phyloP scores from a whole-genome alignment of 306 rosid genomes.

The Amphicarpaea edgeworthii region DNA sequence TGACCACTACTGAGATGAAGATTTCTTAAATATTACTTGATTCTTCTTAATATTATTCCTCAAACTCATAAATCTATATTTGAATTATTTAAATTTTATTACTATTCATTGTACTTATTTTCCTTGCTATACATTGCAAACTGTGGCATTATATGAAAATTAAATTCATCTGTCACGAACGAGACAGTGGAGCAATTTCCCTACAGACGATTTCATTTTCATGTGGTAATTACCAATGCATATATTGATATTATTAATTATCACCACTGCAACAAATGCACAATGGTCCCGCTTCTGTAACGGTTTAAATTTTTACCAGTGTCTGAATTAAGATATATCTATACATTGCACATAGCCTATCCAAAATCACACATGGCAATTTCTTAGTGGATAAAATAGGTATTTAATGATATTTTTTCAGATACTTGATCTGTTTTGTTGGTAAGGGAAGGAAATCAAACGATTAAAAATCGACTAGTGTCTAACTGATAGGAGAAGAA shows the following conservation, averaged over 20 bases:
- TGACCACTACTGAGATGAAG: background rate
- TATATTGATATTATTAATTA: background rate
- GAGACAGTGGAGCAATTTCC: background rate
- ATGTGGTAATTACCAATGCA: background rate
- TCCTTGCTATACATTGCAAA: background rate
- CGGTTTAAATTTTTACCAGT: background rate
- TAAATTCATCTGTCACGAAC: background rate
- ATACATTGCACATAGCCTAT: background rate
- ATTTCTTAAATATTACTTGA: background rate
- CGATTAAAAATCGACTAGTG: background rate
- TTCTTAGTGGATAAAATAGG: slow-evolving; percentile 21
- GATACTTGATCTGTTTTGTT: slow-evolving; percentile 1
- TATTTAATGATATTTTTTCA: background rate
- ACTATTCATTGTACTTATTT: no score
- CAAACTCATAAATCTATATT: background rate
- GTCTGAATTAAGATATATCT: no score
- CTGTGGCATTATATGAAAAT: background rate
- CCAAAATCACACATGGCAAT: slow-evolving; percentile 23
- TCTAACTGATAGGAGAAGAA: background rate
- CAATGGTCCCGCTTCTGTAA: background rate
- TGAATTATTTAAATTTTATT: no score
- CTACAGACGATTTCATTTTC: background rate
- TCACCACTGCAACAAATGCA: background rate
- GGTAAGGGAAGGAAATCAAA: background rate
- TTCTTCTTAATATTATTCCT: background rate